phyloP scores from a whole-genome alignment of 352 stramenopile genomes.

The Globisporangium parvum region DNA sequence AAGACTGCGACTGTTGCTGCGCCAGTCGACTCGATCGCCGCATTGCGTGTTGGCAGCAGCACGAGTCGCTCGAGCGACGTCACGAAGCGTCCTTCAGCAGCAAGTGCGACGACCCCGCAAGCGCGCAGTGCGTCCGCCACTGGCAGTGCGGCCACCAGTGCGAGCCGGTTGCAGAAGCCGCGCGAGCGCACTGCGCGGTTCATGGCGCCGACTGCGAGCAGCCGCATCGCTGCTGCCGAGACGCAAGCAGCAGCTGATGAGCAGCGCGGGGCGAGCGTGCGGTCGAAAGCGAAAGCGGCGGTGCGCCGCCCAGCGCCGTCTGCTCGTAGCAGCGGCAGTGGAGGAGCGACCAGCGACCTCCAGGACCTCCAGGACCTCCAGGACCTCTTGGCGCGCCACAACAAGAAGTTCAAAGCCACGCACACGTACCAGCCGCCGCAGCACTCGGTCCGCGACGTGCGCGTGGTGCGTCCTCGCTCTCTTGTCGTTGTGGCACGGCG shows the following conservation, averaged over 20 bases:
- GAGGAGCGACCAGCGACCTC: slow-evolving; percentile 15
- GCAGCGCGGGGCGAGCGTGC: background rate
- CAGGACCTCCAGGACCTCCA: slow-evolving; percentile 47
- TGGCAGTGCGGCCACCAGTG: too few species aligned
- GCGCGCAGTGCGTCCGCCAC: background rate
- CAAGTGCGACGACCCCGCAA: background rate
- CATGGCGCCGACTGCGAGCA: slow-evolving; percentile 13
- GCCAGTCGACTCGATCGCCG: too few species aligned
- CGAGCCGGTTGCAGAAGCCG: background rate
- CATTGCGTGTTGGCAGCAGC: too few species aligned
- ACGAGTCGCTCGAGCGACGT: too few species aligned
- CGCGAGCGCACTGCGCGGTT: slow-evolving; percentile 6
- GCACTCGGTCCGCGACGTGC: slow-evolving; percentile 72
- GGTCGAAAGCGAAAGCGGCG: slow-evolving; percentile 2
- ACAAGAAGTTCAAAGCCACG: slow-evolving; percentile 70
- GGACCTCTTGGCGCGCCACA: slow-evolving; percentile 56
- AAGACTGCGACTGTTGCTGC: slow-evolving; percentile 2
- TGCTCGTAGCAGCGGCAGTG: background rate
- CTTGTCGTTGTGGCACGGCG: background rate
- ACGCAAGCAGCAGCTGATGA: slow-evolving; percentile 1
- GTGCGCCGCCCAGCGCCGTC: background rate
- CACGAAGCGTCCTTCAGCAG: too few species aligned
- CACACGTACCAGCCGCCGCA: slow-evolving; percentile 77
- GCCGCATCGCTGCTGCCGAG: slow-evolving; percentile 6
- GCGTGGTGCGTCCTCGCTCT: slow-evolving; percentile 28